Evolutionary conservation across 306 rosid species (phyloP), one percentile per base, ranked within the genome.

Genomic region (Acacia acuminata): DNA sequence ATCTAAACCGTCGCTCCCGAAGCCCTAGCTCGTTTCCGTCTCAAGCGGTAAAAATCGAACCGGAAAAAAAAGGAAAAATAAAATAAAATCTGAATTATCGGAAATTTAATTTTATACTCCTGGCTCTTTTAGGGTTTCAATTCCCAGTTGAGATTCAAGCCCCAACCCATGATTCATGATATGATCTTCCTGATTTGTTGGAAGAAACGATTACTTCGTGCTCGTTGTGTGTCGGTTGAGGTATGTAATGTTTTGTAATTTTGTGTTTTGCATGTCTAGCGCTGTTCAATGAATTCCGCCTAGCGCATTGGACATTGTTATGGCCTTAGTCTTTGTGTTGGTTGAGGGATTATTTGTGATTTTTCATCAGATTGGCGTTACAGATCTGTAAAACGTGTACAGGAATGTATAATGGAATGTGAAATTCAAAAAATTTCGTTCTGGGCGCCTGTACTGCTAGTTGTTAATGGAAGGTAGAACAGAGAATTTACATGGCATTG

Each of bases 341-440:
- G 48, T 80, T 51, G 77, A 64, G 76, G 77, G 81, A 65, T 81
- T 73, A 47, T 75, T 84, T 60, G 68, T 79, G 82, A 42, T 30
- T 71, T 50, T 82, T 40, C 69, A 55, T 56, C 25, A 30, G 43
- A 65, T 84, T 80, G 73, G 47, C 86, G 85, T 82, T 45, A 78
- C 96, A 92, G 99, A 96, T 96, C 97, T 91, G 89, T 38, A 79
- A 82, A 80, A 79, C 84, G 93, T 81, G 79, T 77, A 45, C 66
- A 55, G 85, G 85, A 78, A 78, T 87, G 89, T 82, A 85, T 73
- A 88, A 90, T 93, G 97, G 92, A 84, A 94, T 88, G 91, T 91
- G 93, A 90, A 82, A 90, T 79, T 86, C 86, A 50, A 86, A 84
- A 86, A 80, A 68, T 80, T 82, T 86, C 58, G 83, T 87, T 78